Conservation (phyloP, 225 moss, liverwort and hornwort genomes). For the Lunularia cruciata region DNA sequence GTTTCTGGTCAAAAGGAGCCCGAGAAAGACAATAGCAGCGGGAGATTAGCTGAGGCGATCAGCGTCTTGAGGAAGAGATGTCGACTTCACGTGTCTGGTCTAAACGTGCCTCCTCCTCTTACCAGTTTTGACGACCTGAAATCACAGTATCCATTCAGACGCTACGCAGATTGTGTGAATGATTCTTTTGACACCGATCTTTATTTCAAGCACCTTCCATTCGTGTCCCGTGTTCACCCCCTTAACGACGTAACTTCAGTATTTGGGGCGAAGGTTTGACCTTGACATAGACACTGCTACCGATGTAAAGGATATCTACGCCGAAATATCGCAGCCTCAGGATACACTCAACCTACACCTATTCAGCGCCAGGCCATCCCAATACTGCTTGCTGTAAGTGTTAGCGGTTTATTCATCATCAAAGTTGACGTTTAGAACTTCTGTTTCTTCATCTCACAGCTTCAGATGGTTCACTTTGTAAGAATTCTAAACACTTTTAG, state of each 20-base stretch:
- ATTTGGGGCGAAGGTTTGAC: constrained; percentile 6
- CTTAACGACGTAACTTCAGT: constrained; percentile 12
- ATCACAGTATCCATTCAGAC: constrained; percentile 47
- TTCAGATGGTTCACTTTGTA: no score
- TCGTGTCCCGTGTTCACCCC: not conserved
- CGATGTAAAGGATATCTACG: constrained; percentile 61
- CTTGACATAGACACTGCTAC: constrained; percentile 43
- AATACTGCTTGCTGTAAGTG: constrained; percentile 51
- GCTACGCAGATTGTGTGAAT: not conserved
- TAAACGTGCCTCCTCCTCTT: constrained; percentile 69
- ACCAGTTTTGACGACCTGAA: constrained; percentile 63
- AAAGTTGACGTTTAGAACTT: no score
- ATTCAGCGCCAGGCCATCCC: constrained; percentile 93
- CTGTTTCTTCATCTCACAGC: no score
- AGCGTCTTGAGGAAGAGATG: constrained; percentile 66
- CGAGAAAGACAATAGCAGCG: not conserved
- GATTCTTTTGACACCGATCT: not conserved
- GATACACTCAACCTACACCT: constrained; percentile 79
- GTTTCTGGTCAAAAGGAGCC: not conserved
- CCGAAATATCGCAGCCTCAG: constrained; percentile 57
- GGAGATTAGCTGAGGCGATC: constrained; percentile 55
- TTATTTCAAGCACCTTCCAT: not conserved
- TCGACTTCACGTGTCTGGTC: constrained; percentile 81
- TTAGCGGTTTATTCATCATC: not conserved
- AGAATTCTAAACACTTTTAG: no score